Percentiles rank a stretch among this genome's conserved stretches.
Evolutionary conservation across 805 yeast genomes (phyloP).

Genomic region (Novakomyces olei): DNA sequence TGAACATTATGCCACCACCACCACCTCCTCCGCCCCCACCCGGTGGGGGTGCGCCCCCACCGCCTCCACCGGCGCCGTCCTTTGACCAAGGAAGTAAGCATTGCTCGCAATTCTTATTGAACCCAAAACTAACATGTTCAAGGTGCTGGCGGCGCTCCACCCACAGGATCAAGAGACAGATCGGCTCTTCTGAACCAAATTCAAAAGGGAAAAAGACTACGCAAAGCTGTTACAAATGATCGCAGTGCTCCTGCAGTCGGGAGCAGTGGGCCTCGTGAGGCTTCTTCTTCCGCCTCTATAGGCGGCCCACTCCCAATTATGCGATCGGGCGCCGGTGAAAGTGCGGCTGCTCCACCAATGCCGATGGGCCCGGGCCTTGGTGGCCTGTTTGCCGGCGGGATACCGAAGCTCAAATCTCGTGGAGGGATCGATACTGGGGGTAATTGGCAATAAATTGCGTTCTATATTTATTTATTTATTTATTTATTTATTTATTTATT

Average conservation of each 20-base stretch:
- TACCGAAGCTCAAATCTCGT: constrained; percentile 44
- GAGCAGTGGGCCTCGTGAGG: constrained; percentile 17
- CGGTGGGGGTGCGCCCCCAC: no score
- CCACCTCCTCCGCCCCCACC: no score
- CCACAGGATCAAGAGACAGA: constrained; percentile 11
- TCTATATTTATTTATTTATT: not conserved
- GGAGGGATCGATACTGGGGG: constrained; percentile 15
- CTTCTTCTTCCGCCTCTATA: constrained; percentile 5
- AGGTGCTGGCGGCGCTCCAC: constrained; percentile 8
- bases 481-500: constrained; percentile 1
- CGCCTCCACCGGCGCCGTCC: no score
- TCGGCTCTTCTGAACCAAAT: constrained; percentile 52
- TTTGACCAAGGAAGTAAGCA: no score
- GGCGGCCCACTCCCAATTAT: constrained; percentile 4
- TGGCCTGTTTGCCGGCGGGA: constrained; percentile 54
- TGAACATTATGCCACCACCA: no score
- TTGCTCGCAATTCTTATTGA: no score
- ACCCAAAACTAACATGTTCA: no score
- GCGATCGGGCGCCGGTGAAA: constrained; percentile 6
- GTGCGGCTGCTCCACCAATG: constrained; percentile 12
- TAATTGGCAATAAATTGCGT: constrained; percentile 5
- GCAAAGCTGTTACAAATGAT: constrained; percentile 42
- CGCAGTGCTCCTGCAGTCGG: constrained; percentile 38
- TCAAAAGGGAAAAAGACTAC: constrained; percentile 40
- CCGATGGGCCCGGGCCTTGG: constrained; percentile 22